phyloP scores from a whole-genome alignment of 192 early-diverging fungal species.

The Martensiomyces pterosporus region DNA sequence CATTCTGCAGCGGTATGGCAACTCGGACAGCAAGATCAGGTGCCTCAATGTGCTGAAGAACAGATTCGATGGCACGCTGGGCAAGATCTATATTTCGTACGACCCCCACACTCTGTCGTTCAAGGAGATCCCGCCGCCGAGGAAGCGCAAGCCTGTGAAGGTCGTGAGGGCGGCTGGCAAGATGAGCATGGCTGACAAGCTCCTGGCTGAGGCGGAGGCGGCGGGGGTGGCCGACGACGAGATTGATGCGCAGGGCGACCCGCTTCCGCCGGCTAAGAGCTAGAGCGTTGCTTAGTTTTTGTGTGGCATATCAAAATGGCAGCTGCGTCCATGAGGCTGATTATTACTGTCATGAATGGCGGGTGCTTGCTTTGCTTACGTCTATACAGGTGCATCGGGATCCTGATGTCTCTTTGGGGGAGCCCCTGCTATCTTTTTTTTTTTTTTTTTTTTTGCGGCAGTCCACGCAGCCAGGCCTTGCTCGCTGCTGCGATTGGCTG shows the following conservation, averaged over 20 bases:
- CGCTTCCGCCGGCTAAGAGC: not conserved
- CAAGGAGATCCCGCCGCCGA: conserved; percentile 36
- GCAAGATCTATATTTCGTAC: conserved; percentile 52
- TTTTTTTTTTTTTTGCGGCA: too few relatives aligned
- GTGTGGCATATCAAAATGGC: too few relatives aligned
- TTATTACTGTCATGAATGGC: too few relatives aligned
- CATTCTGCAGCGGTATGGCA: conserved; percentile 55
- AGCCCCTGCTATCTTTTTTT: too few relatives aligned
- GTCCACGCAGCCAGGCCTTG: too few relatives aligned
- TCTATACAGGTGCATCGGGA: too few relatives aligned
- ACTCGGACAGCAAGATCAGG: conserved; percentile 34
- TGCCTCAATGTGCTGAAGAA: conserved; percentile 66
- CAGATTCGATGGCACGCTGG: conserved; percentile 66
- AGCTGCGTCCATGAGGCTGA: too few relatives aligned
- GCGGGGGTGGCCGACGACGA: not conserved
- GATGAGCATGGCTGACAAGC: conserved; percentile 32
- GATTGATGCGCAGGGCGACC: conserved; percentile 4
- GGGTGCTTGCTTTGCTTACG: too few relatives aligned
- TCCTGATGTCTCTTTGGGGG: too few relatives aligned
- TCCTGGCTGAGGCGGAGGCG: conserved; percentile 20
- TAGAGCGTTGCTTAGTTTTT: not conserved
- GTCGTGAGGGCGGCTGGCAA: conserved; percentile 14
- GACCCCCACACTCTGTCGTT: conserved; percentile 29
- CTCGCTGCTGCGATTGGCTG: too few relatives aligned
- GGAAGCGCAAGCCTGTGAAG: conserved; percentile 33